Percentiles rank a stretch among this genome's conserved stretches.
Evolutionary conservation across 1,284 basidiomycete genomes (phyloP).

Genomic region (Caloboletus firmus): DNA sequence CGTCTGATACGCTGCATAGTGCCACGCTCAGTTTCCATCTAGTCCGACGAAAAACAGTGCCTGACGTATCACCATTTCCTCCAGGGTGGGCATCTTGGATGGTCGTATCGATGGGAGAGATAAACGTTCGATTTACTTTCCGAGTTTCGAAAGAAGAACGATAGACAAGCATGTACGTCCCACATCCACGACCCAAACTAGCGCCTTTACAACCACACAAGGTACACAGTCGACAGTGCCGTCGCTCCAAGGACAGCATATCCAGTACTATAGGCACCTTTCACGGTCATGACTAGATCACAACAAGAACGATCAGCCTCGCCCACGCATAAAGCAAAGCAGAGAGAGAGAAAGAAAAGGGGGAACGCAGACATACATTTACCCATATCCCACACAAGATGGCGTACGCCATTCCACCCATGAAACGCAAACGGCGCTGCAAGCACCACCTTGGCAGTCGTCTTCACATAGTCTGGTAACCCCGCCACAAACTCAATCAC

Average conservation of each 20-base stretch:
- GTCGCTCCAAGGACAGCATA: constrained; percentile 85
- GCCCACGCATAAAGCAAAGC: background rate
- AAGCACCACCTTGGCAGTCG: constrained; percentile 71
- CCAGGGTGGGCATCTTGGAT: background rate
- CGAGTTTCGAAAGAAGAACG: background rate
- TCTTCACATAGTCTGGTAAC: constrained; percentile 75
- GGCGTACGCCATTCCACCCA: constrained; percentile 86
- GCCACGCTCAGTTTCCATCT: no score
- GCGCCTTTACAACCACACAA: constrained; percentile 43
- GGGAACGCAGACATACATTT: constrained; percentile 64
- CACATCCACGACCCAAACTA: background rate
- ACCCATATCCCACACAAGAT: constrained; percentile 89
- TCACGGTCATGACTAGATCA: constrained; percentile 71
- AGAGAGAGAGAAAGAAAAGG: background rate
- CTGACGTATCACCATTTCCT: background rate
- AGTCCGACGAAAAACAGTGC: no score
- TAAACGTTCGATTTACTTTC: background rate
- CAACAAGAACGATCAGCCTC: background rate
- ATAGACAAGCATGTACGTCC: background rate
- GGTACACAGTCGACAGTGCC: constrained; percentile 69
- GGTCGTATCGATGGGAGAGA: background rate
- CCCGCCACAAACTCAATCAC: constrained; percentile 71
- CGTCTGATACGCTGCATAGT: no score
- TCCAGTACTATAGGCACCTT: constrained; percentile 75
- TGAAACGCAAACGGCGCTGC: constrained; percentile 91